Evolutionary conservation across 192 early-diverging fungal species (phyloP).

Genomic region (Entomortierella parvispora): DNA sequence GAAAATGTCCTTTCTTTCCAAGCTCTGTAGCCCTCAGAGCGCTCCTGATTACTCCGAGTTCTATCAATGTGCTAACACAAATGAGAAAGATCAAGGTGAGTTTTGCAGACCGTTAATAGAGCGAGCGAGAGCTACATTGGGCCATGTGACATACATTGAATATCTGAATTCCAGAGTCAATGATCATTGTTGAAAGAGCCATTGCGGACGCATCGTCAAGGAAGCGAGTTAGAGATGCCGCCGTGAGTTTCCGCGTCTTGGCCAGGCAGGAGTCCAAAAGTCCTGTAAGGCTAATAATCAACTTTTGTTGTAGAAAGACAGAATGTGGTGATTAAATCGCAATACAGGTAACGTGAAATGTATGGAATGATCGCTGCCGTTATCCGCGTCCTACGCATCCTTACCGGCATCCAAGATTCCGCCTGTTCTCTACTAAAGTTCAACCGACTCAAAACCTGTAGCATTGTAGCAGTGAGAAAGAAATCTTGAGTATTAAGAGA

Average conservation of each 20-base stretch:
- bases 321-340: background rate
- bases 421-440: constrained; percentile 18
- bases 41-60: constrained; percentile 16
- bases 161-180: constrained; percentile 18
- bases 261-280: constrained; percentile 20
- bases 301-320: background rate
- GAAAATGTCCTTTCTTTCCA: constrained; percentile 28
- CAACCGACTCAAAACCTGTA: constrained; percentile 29
- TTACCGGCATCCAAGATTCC: constrained; percentile 39
- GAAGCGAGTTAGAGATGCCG: background rate
- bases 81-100: background rate
- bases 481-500: too few relatives aligned
- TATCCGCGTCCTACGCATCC: too few relatives aligned
- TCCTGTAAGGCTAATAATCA: constrained; percentile 21
- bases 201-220: constrained; percentile 9
- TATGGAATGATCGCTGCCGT: too few relatives aligned
- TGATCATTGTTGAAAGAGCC: constrained; percentile 15
- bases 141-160: constrained; percentile 26
- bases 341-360: background rate
- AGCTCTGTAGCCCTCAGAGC: constrained; percentile 16
- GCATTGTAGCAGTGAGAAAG: too few relatives aligned
- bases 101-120: background rate
- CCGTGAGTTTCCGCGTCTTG: constrained; percentile 1
- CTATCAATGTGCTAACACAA: constrained; percentile 32
- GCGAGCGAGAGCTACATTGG: too few relatives aligned